Evolutionary conservation across 768 basidiomycete species (phyloP).

Genomic region (Imleria badia): DNA sequence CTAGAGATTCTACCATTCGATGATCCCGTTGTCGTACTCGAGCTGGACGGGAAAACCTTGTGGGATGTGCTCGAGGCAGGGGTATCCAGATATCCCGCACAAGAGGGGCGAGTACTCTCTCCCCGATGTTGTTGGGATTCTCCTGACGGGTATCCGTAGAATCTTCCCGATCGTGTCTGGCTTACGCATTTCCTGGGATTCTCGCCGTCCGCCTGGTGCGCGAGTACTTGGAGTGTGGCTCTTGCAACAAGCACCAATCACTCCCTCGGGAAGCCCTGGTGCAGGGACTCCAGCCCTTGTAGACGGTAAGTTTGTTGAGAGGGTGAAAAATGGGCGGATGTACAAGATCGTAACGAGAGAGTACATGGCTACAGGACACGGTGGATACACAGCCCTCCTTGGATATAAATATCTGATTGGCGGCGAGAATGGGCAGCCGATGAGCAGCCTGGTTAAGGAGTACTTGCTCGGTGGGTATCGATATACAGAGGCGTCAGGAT

Average conservation of each 20-base stretch:
- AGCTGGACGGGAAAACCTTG: constrained; percentile 73
- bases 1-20: constrained; percentile 88
- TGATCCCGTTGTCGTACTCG: constrained; percentile 78
- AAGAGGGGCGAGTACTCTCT: constrained; percentile 67
- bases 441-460: constrained; percentile 77
- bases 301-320: constrained; percentile 54
- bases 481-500: not conserved
- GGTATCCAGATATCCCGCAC: constrained; percentile 79
- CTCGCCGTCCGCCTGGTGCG: constrained; percentile 62
- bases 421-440: constrained; percentile 76
- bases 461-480: constrained; percentile 69
- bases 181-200: constrained; percentile 85
- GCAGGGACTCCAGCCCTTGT: constrained; percentile 34
- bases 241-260: constrained; percentile 35
- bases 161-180: constrained; percentile 90
- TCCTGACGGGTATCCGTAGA: constrained; percentile 36
- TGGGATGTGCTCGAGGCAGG: constrained; percentile 79
- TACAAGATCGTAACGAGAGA: constrained; percentile 85
- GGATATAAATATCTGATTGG: constrained; percentile 73
- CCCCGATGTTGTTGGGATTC: not conserved
- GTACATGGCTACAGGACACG: constrained; percentile 83
- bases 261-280: constrained; percentile 22
- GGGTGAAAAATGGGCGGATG: constrained; percentile 49
- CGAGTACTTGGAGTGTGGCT: constrained; percentile 76
- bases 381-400: constrained; percentile 73